phyloP scores from a whole-genome alignment of 345 rosid genomes.

The Lumnitzera littorea region DNA sequence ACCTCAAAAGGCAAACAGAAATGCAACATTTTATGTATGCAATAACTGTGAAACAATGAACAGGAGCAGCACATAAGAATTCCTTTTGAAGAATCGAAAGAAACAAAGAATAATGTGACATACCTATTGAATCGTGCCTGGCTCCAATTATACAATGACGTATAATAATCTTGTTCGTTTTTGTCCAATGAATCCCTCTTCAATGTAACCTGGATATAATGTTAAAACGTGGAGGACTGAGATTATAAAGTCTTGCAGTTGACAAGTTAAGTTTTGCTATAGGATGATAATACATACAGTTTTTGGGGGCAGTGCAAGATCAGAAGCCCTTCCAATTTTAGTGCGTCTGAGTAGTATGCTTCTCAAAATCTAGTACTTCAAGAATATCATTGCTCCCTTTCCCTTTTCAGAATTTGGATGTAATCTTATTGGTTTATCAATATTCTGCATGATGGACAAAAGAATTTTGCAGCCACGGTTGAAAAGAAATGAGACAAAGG shows the following conservation, averaged over 20 bases:
- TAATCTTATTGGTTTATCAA: conserved; percentile 64
- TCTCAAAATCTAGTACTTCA: conserved; percentile 71
- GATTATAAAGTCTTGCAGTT: neutral
- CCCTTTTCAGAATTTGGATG: conserved; percentile 38
- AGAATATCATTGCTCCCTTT: conserved; percentile 80
- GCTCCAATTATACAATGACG: conserved; percentile 74
- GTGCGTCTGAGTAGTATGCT: conserved; percentile 78
- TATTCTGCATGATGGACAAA: conserved; percentile 32
- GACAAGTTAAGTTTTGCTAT: conserved; percentile 6
- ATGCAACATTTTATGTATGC: no score
- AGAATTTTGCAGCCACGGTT: neutral
- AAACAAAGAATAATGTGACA: neutral
- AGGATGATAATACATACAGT: conserved; percentile 38
- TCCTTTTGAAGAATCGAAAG: neutral
- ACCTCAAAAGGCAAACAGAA: no score
- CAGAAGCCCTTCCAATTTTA: conserved; percentile 91
- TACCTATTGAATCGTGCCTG: conserved; percentile 89
- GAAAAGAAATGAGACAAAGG: neutral
- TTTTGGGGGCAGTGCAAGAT: conserved; percentile 97
- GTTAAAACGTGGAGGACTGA: neutral
- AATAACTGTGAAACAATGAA: no score
- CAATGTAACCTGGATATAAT: conserved; percentile 43
- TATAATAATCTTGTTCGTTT: conserved; percentile 80
- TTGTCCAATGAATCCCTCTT: conserved; percentile 81
- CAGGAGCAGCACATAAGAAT: neutral